Conservation (phyloP, 2,329 filamentous ascomycete genomes). For the Volutella citrinella region DNA sequence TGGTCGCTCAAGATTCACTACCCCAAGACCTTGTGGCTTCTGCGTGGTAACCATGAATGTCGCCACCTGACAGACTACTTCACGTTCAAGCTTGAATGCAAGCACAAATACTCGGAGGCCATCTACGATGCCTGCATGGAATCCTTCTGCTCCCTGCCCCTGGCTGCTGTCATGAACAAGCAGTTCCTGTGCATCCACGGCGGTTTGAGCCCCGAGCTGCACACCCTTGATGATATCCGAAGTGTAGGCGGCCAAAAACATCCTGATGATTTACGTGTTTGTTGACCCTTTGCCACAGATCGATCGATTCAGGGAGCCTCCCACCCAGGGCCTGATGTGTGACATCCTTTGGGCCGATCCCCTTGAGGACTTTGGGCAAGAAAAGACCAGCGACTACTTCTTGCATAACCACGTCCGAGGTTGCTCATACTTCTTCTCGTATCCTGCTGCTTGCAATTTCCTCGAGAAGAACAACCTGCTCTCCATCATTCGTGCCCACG, state of each 20-base stretch:
- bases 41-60: slow-evolving; percentile 98
- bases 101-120: slow-evolving; percentile 97
- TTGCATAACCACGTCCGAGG: slow-evolving; percentile 97
- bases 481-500: slow-evolving; percentile 95
- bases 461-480: slow-evolving; percentile 98
- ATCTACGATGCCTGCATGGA: slow-evolving; percentile 99
- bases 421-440: slow-evolving; percentile 99
- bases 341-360: slow-evolving; percentile 99
- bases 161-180: slow-evolving; percentile 99
- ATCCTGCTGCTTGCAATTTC: slow-evolving; percentile 94
- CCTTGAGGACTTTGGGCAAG: slow-evolving; percentile 95
- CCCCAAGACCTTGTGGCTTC: slow-evolving; percentile 92
- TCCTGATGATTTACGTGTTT: too few relatives aligned
- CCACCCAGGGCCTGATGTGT: slow-evolving; percentile 97
- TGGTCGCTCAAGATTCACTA: slow-evolving; percentile 99
- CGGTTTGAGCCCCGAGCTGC: slow-evolving; percentile 90
- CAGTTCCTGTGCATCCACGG: slow-evolving; percentile 99
- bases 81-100: slow-evolving; percentile 99
- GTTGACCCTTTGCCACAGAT: slow-evolving; percentile 65
- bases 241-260: slow-evolving; percentile 69
- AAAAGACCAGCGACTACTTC: slow-evolving; percentile 97
- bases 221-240: slow-evolving; percentile 92
- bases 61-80: slow-evolving; percentile 99
- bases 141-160: slow-evolving; percentile 88
- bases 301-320: slow-evolving; percentile 95